phyloP scores from a whole-genome alignment of 2,329 filamentous ascomycete species.

The Endoconidiophora polonica region DNA sequence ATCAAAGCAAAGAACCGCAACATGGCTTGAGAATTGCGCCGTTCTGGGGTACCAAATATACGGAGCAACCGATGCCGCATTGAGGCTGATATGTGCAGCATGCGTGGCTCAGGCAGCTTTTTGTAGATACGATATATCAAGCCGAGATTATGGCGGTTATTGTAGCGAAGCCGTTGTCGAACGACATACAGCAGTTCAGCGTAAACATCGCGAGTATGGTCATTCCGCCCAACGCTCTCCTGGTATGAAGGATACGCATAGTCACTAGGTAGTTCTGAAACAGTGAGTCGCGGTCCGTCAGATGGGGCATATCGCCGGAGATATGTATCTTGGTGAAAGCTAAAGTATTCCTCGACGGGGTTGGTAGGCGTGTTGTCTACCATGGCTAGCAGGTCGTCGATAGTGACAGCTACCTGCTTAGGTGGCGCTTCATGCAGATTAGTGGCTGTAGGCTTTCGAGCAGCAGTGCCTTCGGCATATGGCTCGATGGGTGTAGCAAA shows the following conservation, averaged over 20 bases:
- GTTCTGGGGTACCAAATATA: slow-evolving; percentile 47
- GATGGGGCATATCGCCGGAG: slow-evolving; percentile 35
- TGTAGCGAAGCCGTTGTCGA: slow-evolving; percentile 25
- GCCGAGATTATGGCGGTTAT: slow-evolving; percentile 23
- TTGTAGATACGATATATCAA: slow-evolving; percentile 33
- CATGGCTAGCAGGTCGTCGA: slow-evolving; percentile 33
- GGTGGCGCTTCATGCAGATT: not conserved
- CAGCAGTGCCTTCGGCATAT: too few relatives aligned
- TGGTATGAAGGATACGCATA: slow-evolving; percentile 27
- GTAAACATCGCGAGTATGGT: slow-evolving; percentile 22
- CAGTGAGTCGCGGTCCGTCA: slow-evolving; percentile 29
- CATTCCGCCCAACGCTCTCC: slow-evolving; percentile 22
- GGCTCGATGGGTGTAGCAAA: too few relatives aligned
- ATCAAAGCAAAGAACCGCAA: slow-evolving; percentile 69
- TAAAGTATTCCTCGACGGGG: slow-evolving; percentile 35
- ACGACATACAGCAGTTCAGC: slow-evolving; percentile 27
- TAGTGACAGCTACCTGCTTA: too few relatives aligned
- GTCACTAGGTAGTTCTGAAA: slow-evolving; percentile 36
- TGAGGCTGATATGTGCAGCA: slow-evolving; percentile 30
- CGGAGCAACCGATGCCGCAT: slow-evolving; percentile 49
- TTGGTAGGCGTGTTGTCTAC: slow-evolving; percentile 29
- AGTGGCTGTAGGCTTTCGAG: not conserved
- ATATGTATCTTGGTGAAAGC: slow-evolving; percentile 36
- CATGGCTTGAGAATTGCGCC: slow-evolving; percentile 45
- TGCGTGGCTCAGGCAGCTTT: slow-evolving; percentile 33